Evolutionary conservation across 306 rosid genomes (phyloP), one percentile per base, ranked within the genome.

Genomic region (Senna tora): DNA sequence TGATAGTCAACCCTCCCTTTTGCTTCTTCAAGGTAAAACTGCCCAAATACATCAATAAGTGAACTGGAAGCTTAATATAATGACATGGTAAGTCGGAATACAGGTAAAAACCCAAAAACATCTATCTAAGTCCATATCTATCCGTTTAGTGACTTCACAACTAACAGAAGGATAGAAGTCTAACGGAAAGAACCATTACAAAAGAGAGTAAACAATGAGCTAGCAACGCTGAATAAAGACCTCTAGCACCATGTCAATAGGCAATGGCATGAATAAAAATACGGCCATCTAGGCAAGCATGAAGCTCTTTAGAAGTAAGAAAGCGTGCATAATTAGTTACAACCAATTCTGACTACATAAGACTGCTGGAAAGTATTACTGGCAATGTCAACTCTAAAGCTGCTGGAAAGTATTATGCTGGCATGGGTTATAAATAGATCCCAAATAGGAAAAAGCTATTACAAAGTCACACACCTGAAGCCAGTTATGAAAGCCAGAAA

Each of bases 401-500:
- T n/a, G n/a, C n/a, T n/a, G n/a, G n/a, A n/a, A n/a, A n/a, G n/a
- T n/a, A n/a, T n/a, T n/a, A n/a, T n/a, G n/a, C n/a, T n/a, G 38
- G 52, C 69, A 56, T 21, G 32, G 54, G 69, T 55, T 61, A 33
- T n/a, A 13, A 57, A 51, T 14, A 58, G 56, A 74, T 32, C 17
- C 21, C 38, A 50, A 69, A 16, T 15, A 65, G 19, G 73, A 2
- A 33, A 53, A 42, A 32, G 19, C 22, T 52, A 47, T n/a, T 25
- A 62, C 20, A 21, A 72, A 25, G 68, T 67, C 72, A 74, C 69
- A 54, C 42, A 94, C 97, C 97, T 94, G 97, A 79, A 94, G 83
- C 98, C 97, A 91, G 81, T 94, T 94, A 79, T 94, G 98, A 79
- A 94, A 94, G 67, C 98, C 98, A 58, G 92, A 87, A 82, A 94